Conservation (phyloP, 2,329 filamentous ascomycete genomes). For the Aspergillus sp. region DNA sequence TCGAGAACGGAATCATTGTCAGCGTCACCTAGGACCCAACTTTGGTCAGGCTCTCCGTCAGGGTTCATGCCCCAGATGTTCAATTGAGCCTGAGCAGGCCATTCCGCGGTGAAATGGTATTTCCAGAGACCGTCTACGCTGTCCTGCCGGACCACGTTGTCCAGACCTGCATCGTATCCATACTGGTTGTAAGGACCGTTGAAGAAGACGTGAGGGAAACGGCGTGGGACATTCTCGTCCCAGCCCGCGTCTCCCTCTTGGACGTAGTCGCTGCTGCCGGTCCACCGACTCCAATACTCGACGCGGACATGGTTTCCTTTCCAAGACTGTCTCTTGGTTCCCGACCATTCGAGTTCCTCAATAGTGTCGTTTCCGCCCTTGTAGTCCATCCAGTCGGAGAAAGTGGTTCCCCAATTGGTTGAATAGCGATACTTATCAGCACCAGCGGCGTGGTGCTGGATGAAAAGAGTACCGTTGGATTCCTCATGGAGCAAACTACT, state of each 20-base stretch:
- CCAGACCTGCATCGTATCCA: slow-evolving; percentile 62
- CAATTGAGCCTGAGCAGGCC: slow-evolving; percentile 62
- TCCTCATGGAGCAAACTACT: slow-evolving; percentile 51
- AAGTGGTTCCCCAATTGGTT: slow-evolving; percentile 61
- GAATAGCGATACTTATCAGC: slow-evolving; percentile 64
- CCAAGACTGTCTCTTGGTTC: slow-evolving; percentile 59
- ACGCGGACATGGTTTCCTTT: slow-evolving; percentile 61
- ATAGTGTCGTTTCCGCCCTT: slow-evolving; percentile 52
- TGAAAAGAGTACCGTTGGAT: slow-evolving; percentile 44
- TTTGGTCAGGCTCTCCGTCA: slow-evolving; percentile 61
- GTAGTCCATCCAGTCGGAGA: slow-evolving; percentile 61
- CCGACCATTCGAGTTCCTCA: slow-evolving; percentile 55
- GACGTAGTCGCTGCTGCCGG: slow-evolving; percentile 61
- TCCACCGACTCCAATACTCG: slow-evolving; percentile 62
- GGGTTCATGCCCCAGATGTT: slow-evolving; percentile 68
- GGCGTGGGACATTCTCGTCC: slow-evolving; percentile 44
- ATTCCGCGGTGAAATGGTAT: slow-evolving; percentile 64
- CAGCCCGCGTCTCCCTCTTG: slow-evolving; percentile 59
- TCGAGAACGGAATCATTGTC: slow-evolving; percentile 62
- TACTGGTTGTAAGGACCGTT: slow-evolving; percentile 65
- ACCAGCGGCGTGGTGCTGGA: slow-evolving; percentile 62
- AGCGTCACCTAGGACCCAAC: slow-evolving; percentile 62
- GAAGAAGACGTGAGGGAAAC: slow-evolving; percentile 63
- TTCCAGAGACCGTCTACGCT: slow-evolving; percentile 55
- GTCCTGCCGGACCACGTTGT: slow-evolving; percentile 53